Evolutionary conservation across 768 basidiomycete genomes (phyloP), one percentile per base, ranked within the genome.

Genomic region (Wakefieldia striispora): DNA sequence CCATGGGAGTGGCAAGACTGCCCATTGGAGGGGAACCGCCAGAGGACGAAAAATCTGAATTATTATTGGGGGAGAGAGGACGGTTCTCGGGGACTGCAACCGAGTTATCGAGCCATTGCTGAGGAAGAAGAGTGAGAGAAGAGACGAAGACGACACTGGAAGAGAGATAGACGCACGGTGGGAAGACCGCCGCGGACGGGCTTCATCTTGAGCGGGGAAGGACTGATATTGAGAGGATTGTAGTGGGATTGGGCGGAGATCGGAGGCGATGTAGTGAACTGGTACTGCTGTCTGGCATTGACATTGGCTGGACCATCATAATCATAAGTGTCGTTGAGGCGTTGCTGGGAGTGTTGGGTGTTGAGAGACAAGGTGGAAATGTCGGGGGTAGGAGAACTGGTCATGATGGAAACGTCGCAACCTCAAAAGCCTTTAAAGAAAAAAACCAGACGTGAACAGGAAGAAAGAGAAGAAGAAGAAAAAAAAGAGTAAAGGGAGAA

Each of bases 61-160:
- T 91, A 67, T 90, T 89, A 63, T 88, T 82, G 36, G 91, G 90
- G 13, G 90, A 92, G 53, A 91, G 78, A 33, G 91, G 80, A 61
- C 89, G 88, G 72, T 75, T 80, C 67, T 91, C 88, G n/a, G 83
- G 72, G 31, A 67, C 49, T 26, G 60, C 33, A 13, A 49, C 61
- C 19, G 75, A 57, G 67, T 80, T 83, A 66, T 91, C 90, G 58
- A 92, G 81, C 90, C 90, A 92, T 83, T 92, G 90, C 90, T 91
- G 66, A 10, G 24, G 41, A 26, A 11, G 47, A 23, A 66, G 61
- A 31, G 56, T 67, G 16, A 67, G 66, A 23, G 51, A 27, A n/a
- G 43, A 52, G 50, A 50, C 33, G 58, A 50, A 45, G 34, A 54
- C 55, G 57, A 68, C 60, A 26, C 33, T 33, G 51, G 37, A 47